Percentiles rank a stretch among this genome's conserved stretches.
These are phyloP conservation scores for Neurospora sp. DNA, from an alignment of 495 filamentous ascomycete species.

Conservation along the genomic window DNA sequence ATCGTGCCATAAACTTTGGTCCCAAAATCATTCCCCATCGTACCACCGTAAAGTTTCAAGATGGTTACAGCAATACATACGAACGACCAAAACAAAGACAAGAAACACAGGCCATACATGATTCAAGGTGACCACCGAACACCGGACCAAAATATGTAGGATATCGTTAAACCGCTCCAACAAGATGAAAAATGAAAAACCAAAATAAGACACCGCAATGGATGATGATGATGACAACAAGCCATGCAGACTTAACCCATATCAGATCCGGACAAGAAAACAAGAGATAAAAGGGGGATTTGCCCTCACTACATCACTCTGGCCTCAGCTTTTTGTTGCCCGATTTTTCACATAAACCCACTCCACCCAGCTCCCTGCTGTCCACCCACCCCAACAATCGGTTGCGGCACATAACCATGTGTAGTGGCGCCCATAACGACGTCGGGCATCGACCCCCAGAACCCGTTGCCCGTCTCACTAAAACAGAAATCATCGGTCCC, in stretches of 20 bases:
- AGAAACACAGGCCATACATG: background rate
- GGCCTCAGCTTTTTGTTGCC: background rate
- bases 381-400: background rate
- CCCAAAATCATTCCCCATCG: background rate
- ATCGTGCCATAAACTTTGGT: background rate
- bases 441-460: slow-evolving; percentile 16
- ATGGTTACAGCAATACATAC: background rate
- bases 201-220: background rate
- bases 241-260: background rate
- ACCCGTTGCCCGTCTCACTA: slow-evolving; percentile 15
- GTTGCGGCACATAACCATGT: background rate
- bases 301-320: background rate
- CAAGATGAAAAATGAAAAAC: background rate
- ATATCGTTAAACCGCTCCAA: background rate
- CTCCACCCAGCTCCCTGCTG: background rate
- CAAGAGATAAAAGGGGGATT: background rate
- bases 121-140: background rate
- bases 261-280: background rate
- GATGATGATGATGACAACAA: background rate
- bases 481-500: slow-evolving; percentile 18
- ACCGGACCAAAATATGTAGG: background rate
- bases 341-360: background rate
- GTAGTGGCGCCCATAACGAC: background rate
- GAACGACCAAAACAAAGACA: background rate
- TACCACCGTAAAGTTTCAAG: background rate